Evolutionary conservation across 805 yeast species (phyloP), one percentile per base, ranked within the genome.

Genomic region (Barnettozyma botsteinii): DNA sequence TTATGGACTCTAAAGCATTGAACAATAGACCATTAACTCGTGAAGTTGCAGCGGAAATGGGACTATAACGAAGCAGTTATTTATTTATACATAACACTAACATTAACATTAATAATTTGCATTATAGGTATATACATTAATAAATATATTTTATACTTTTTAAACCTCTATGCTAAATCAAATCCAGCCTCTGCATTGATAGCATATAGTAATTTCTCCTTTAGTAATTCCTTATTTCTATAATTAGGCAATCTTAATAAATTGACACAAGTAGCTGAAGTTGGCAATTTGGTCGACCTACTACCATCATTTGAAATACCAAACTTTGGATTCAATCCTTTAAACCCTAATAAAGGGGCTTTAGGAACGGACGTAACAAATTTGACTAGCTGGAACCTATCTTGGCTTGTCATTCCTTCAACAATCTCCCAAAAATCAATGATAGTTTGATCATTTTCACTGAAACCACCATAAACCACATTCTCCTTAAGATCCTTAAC

Each of bases 261-360:
- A 55, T 93, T 93, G 23, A 88, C 85, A 67, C 98, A 93, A 0
- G 98, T 93, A 0, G 96, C 79, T 0, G 98, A 84, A 0, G 97
- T 86, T 0, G 98, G 98, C 29, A 93, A 36, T 17, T 38, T 37
- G 2, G 67, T 68, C 2, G 53, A 48, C 21, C 74, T 75, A 2
- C 56, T 40, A 0, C 91, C 93, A 0, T 81, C 71, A 22, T 79
- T 79, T 28, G 85, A 60, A 34, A 93, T 81, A 1, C 95, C 95
- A 60, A 93, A 87, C 40, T 67, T 69, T 0, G 98, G 98, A 23
- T 63, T 65, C 34, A 87, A 66, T 4, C 80, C 76, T 12, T 73
- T 69, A 56, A 93, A 91, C 0, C 98, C 98, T 20, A 86, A 69
- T 30, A 93, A 66, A 1, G 98, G 98, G 0, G 95, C 96, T 44